Evolutionary conservation across 129 eudicot genomes (phyloP), one percentile per base, ranked within the genome.

Genomic region (Deinandra increscens): DNA sequence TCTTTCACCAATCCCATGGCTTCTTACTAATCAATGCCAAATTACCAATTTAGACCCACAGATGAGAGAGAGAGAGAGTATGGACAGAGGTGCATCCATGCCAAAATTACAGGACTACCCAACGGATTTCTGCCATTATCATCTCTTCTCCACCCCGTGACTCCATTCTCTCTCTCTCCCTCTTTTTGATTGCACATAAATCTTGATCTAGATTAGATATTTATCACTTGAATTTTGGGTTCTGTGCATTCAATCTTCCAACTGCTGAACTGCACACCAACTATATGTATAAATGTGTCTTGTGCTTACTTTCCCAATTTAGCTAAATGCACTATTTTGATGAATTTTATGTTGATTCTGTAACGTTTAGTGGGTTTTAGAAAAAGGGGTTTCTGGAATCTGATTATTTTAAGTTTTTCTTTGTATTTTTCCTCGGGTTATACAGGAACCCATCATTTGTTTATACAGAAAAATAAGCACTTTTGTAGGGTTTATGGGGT

Each of bases 91-190:
- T 78, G 85, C 64, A 70, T 75, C 79, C 64, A 37, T 84, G 83
- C 81, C 77, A 61, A 60, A 29, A 62, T 48, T 44, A 58, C 78
- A 74, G 55, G 64, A 49, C 70, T 64, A 64, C 60, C 43, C 62
- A 84, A 59, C 79, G 72, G 73, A 71, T 74, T 66, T 69, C 81
- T 70, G 54, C 58, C 69, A 65, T 29, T 69, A 69, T 66, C 79
- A 48, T 68, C 72, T 70, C 78, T 73, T 31, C 64, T 75, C 78
- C 86, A 56, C 15, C 63, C 56, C 31, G 84, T 83, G 87, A 79
- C 83, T 56, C 65, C 73, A 72, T 77, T 60, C 71, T 83, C 82
- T 82, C 78, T 76, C 86, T 78, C 85, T 66, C 58, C 73, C 86
- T 78, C 85, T 66, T 51, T 34, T 69, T 13, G 75, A 68, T 69